Conservation (phyloP, 257 asterid species). For the Vinca minor region DNA sequence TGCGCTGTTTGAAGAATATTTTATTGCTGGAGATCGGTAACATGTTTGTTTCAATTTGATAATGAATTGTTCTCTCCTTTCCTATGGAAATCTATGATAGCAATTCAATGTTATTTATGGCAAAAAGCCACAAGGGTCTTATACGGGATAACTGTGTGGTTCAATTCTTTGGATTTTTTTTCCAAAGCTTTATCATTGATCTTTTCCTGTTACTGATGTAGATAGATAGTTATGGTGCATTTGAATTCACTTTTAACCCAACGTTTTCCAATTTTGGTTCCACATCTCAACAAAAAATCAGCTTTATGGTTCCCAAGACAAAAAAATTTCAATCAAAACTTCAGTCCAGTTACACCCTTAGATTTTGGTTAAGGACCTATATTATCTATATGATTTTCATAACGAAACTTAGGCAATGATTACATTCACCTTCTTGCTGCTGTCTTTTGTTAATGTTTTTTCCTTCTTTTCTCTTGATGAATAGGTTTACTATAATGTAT, state of each 20-base stretch:
- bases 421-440: background rate
- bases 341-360: too few species aligned
- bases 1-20: background rate
- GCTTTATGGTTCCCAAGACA: too few species aligned
- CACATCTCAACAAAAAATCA: too few species aligned
- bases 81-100: background rate
- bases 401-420: background rate
- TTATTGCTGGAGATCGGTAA: background rate
- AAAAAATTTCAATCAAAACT: too few species aligned
- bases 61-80: background rate
- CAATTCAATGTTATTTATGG: background rate
- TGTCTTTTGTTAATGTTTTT: background rate
- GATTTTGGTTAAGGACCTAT: conserved; percentile 5
- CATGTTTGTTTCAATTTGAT: background rate
- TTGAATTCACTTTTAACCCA: too few species aligned
- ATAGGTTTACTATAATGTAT: background rate
- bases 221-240: background rate
- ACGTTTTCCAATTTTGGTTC: too few species aligned
- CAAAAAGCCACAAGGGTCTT: background rate
- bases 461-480: background rate
- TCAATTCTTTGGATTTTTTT: background rate
- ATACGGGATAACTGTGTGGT: background rate
- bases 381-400: background rate
- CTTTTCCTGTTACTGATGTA: background rate
- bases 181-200: too few species aligned